phyloP scores from a whole-genome alignment of 2,329 filamentous ascomycete species.

The Colletotrichum godetiae region DNA sequence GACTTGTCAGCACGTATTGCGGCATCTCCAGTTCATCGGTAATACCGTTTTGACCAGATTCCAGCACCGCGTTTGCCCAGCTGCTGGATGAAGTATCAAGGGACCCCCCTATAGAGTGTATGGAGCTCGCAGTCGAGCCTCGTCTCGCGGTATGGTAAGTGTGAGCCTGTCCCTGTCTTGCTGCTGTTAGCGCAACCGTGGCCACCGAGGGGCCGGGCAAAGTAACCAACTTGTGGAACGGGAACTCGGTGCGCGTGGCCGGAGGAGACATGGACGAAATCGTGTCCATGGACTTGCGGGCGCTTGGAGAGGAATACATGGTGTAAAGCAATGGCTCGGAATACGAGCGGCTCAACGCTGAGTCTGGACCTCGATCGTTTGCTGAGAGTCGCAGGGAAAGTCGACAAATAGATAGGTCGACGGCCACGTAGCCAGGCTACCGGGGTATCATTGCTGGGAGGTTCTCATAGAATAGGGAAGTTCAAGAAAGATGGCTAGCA shows the following conservation, averaged over 20 bases:
- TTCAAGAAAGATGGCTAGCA: conserved; percentile 9
- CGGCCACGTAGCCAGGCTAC: conserved; percentile 52
- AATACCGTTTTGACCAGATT: conserved; percentile 85
- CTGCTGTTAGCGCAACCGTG: conserved; percentile 20
- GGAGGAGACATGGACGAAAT: conserved; percentile 66
- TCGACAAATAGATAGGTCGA: conserved; percentile 50
- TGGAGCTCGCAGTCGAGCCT: conserved; percentile 88
- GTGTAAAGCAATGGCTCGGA: conserved; percentile 40
- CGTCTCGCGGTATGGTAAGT: conserved; percentile 68
- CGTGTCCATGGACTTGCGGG: conserved; percentile 75
- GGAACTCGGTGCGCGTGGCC: conserved; percentile 64
- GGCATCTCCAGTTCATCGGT: conserved; percentile 21
- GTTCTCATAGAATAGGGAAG: conserved; percentile 14
- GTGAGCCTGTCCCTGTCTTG: conserved; percentile 57
- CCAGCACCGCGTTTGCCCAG: conserved; percentile 68
- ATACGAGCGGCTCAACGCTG: conserved; percentile 9
- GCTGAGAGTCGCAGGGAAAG: conserved; percentile 38
- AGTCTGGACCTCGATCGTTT: conserved; percentile 21
- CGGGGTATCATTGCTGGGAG: conserved; percentile 60
- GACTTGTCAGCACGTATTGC: conserved; percentile 4
- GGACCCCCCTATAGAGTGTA: conserved; percentile 86
- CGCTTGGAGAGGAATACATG: conserved; percentile 70
- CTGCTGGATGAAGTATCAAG: conserved; percentile 75
- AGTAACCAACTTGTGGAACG: conserved; percentile 65
- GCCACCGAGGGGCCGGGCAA: not conserved